Percentiles rank a stretch among this genome's conserved stretches.
Evolutionary conservation across 2,329 filamentous ascomycete genomes (phyloP).

Genomic region (Orbilia oligospora): DNA sequence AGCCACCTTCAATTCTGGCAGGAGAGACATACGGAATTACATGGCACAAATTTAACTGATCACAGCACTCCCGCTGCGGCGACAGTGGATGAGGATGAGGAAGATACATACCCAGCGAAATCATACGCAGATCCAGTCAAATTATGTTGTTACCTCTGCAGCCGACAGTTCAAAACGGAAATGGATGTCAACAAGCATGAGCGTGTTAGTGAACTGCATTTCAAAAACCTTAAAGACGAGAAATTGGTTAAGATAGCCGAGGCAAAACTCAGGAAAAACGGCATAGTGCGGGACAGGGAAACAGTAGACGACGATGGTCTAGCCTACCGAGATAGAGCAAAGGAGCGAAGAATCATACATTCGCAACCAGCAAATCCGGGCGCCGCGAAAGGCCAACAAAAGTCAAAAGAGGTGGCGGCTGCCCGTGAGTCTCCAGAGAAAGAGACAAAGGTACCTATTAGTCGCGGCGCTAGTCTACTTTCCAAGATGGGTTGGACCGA

Average conservation of each 20-base stretch:
- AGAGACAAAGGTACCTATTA: slow-evolving; percentile 70
- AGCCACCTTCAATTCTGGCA: slow-evolving; percentile 81
- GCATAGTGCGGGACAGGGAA: slow-evolving; percentile 62
- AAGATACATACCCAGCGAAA: slow-evolving; percentile 68
- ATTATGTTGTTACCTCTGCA: slow-evolving; percentile 75
- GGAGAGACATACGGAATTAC: slow-evolving; percentile 78
- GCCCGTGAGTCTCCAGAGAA: slow-evolving; percentile 63
- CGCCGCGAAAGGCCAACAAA: slow-evolving; percentile 64
- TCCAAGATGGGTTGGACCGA: slow-evolving; percentile 81
- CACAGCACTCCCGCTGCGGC: slow-evolving; percentile 58
- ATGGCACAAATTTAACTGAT: slow-evolving; percentile 67
- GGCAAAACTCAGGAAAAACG: slow-evolving; percentile 66
- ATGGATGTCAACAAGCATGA: slow-evolving; percentile 75
- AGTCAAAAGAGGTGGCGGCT: slow-evolving; percentile 65
- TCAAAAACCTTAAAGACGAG: slow-evolving; percentile 72
- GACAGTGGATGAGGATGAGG: slow-evolving; percentile 63
- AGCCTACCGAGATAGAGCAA: slow-evolving; percentile 77
- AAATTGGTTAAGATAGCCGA: slow-evolving; percentile 68
- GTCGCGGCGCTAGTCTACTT: slow-evolving; percentile 74
- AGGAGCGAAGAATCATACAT: slow-evolving; percentile 76
- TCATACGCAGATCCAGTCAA: slow-evolving; percentile 75
- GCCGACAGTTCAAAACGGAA: slow-evolving; percentile 72
- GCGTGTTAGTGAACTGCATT: slow-evolving; percentile 73
- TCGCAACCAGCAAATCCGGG: slow-evolving; percentile 73
- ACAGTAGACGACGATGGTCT: slow-evolving; percentile 50